Base-by-base conservation (phyloP, 371 early-diverging fungal species). In the Mucor plumbeus region DNA sequence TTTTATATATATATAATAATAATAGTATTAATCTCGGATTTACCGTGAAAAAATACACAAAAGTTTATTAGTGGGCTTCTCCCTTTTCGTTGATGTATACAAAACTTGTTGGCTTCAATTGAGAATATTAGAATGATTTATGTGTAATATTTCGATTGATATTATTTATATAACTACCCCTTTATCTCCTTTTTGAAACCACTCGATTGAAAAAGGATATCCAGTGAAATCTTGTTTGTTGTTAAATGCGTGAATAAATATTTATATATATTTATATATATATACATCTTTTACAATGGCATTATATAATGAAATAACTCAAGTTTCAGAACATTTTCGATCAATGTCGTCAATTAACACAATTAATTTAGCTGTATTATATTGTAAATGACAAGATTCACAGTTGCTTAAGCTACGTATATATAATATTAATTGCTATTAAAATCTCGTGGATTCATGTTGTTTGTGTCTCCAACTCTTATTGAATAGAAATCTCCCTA, bases 341-440 rank as follows among this genome's bases (percentile, higher is more conserved):
- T n/a, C 26, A 26, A 38, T 38, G 11, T 11, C 11, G 38, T 38
- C 38, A 38, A 38, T 38, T 38, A 38, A 11, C 7, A 53, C 53
- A 31, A 53, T 53, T 53, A 53, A 53, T 53, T 26, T 53, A 11
- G 31, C 53, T 53, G 53, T 53, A 13, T 38, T 36, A 38, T 38
- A 38, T 38, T 38, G 38, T 53, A 53, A 53, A 53, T 53, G 53
- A 53, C 53, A 14, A 53, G 53, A 53, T 53, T 53, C 53, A 53
- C 53, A 13, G 53, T 53, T 53, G 53, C 53, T 31, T 26, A 53
- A 53, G 5, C 38, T 1, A 38, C 11, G 38, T 38, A 38, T 11
- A 31, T 26, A 7, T 5, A 26, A 11, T 53, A 53, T 53, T 53
- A 53, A 53, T 53, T 53, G 53, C 53, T 11, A 53, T 53, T 53